Conservation (phyloP, 1,284 basidiomycete genomes). For the Cutaneotrichosporon sp. region DNA sequence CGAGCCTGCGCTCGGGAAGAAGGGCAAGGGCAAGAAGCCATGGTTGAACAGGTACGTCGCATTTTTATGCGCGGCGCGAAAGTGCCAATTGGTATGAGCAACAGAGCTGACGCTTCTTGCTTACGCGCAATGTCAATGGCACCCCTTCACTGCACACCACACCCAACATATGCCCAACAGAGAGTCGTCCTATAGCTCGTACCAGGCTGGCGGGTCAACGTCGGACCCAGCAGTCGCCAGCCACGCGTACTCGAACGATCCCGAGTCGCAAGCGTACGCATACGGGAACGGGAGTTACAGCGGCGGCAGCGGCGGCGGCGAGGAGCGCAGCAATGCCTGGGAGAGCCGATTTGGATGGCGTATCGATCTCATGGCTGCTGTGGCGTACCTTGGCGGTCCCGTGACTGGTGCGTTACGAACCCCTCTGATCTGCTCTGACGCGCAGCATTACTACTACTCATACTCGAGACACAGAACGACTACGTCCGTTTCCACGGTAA, state of each 20-base stretch:
- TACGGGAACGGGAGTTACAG: constrained; percentile 14
- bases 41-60: constrained; percentile 56
- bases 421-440: neutral
- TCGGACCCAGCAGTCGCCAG: constrained; percentile 39
- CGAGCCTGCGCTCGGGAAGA: constrained; percentile 9
- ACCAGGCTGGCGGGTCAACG: constrained; percentile 59
- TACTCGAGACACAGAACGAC: constrained; percentile 73
- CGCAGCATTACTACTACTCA: constrained; percentile 61
- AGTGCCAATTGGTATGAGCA: no score
- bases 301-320: constrained; percentile 42
- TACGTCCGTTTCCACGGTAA: constrained; percentile 72
- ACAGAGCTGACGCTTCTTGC: no score
- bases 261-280: constrained; percentile 27
- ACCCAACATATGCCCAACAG: constrained; percentile 12
- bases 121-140: no score
- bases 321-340: constrained; percentile 59
- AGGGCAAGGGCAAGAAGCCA: constrained; percentile 48
- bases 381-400: constrained; percentile 66
- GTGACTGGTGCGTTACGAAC: constrained; percentile 57
- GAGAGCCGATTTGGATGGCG: constrained; percentile 65
- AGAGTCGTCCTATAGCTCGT: constrained; percentile 47
- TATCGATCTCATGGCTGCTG: constrained; percentile 64
- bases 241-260: constrained; percentile 40
- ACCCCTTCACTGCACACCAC: no score
- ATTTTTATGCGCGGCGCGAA: no score